Conservation (phyloP, 495 filamentous ascomycete species). For the Daldinia concentrica region DNA sequence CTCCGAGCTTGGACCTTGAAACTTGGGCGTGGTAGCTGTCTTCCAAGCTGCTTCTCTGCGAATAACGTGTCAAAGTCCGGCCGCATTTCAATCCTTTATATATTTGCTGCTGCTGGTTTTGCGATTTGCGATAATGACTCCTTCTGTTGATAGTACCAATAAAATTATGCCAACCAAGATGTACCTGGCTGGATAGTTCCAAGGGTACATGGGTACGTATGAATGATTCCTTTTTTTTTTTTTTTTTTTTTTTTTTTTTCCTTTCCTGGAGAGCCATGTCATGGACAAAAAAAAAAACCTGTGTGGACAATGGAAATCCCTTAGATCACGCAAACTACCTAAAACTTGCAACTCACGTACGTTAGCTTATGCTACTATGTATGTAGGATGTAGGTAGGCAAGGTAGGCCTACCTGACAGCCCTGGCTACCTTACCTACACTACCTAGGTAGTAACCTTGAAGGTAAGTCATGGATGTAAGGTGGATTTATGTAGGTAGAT, state of each 20-base stretch:
- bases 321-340: slow-evolving; percentile 42
- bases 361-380: slow-evolving; percentile 35
- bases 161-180: slow-evolving; percentile 3
- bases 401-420: neutral
- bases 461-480: slow-evolving; percentile 23
- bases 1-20: slow-evolving; percentile 17
- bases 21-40: neutral
- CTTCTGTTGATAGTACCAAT: neutral
- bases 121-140: neutral
- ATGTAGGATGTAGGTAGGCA: slow-evolving; percentile 12
- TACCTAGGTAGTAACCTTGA: neutral
- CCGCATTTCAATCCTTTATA: slow-evolving; percentile 6
- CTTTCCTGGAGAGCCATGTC: slow-evolving; percentile 7
- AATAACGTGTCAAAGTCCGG: slow-evolving; percentile 20
- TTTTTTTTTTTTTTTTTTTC: slow-evolving; percentile 16
- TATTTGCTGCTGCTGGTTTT: neutral
- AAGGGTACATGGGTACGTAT: slow-evolving; percentile 1
- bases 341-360: slow-evolving; percentile 40
- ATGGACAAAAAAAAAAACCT: slow-evolving; percentile 20
- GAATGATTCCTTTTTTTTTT: neutral
- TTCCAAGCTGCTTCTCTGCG: slow-evolving; percentile 8
- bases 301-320: slow-evolving; percentile 34
- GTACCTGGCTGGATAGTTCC: neutral
- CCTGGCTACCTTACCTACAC: neutral
- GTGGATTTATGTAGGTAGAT: slow-evolving; percentile 17